A percentile compares a stretch with the other conserved stretches of the same genome.
Conservation (phyloP, 371 early-diverging fungal genomes). For the Lichtheimia ornata region DNA sequence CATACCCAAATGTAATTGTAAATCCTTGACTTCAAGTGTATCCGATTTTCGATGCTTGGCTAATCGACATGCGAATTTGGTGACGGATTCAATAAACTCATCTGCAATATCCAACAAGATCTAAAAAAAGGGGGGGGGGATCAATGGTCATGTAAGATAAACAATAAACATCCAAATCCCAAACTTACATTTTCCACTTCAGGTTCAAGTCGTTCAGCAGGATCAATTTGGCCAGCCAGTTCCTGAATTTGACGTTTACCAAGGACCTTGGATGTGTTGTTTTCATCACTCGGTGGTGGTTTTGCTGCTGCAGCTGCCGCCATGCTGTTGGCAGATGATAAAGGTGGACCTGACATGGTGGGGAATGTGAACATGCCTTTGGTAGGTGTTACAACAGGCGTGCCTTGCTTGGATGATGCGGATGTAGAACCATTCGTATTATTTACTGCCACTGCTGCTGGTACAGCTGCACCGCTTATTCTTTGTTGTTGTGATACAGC, state of each 20-base stretch:
- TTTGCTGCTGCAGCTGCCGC: slow-evolving; percentile 5
- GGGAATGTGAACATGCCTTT: slow-evolving; percentile 15
- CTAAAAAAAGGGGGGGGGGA: slow-evolving; percentile 48
- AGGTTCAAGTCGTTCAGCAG: slow-evolving; percentile 80
- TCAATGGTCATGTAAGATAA: not conserved
- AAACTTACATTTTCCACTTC: slow-evolving; percentile 85
- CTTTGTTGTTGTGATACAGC: not conserved
- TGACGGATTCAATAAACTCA: slow-evolving; percentile 90
- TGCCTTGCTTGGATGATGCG: slow-evolving; percentile 16
- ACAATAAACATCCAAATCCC: not conserved
- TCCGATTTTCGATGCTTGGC: slow-evolving; percentile 90
- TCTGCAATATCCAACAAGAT: slow-evolving; percentile 87
- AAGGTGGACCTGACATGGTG: slow-evolving; percentile 9
- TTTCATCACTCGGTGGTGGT: slow-evolving; percentile 22
- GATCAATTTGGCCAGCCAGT: slow-evolving; percentile 87
- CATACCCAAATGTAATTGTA: slow-evolving; percentile 88
- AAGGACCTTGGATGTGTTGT: slow-evolving; percentile 50
- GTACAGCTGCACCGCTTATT: not conserved
- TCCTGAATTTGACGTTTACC: slow-evolving; percentile 88
- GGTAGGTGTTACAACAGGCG: slow-evolving; percentile 15
- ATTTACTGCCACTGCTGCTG: slow-evolving; percentile 1
- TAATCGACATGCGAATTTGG: slow-evolving; percentile 81
- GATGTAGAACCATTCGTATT: slow-evolving; percentile 14
- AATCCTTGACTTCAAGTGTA: slow-evolving; percentile 86
- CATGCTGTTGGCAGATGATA: not conserved